These are phyloP conservation scores for Diplodia intermedia DNA, from an alignment of 2,329 filamentous ascomycete genomes.

Conservation along the genomic window DNA sequence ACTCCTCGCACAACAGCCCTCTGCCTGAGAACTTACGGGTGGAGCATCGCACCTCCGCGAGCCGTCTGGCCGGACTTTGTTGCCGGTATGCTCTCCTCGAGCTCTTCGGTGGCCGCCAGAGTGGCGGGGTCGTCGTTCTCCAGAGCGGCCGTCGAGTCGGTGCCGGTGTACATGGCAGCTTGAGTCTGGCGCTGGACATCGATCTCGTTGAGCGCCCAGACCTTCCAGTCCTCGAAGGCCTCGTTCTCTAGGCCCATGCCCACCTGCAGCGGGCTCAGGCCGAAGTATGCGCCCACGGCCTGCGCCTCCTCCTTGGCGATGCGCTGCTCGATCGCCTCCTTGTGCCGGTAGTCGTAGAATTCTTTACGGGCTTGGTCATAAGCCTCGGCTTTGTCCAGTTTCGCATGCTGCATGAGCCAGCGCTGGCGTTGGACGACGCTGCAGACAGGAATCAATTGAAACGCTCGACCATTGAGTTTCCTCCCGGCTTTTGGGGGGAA, in stretches of 20 bases:
- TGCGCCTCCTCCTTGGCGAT: constrained; percentile 88
- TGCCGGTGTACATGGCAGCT: constrained; percentile 53
- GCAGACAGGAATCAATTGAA: background rate
- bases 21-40: constrained; percentile 39
- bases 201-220: constrained; percentile 70
- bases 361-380: constrained; percentile 90
- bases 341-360: constrained; percentile 84
- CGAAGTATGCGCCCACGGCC: constrained; percentile 87
- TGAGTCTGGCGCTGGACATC: constrained; percentile 56
- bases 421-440: constrained; percentile 93
- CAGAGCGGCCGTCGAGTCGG: constrained; percentile 42
- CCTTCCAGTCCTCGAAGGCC: constrained; percentile 83
- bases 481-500: background rate
- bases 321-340: constrained; percentile 80
- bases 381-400: constrained; percentile 69
- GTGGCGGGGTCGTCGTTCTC: constrained; percentile 37
- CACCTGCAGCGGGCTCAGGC: constrained; percentile 74
- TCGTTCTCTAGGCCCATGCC: constrained; percentile 83
- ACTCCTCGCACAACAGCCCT: background rate
- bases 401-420: constrained; percentile 70
- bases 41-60: constrained; percentile 47
- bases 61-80: constrained; percentile 46
- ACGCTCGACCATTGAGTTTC: background rate
- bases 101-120: constrained; percentile 46
- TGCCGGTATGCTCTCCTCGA: constrained; percentile 42